Evolutionary conservation across 2,329 filamentous ascomycete species (phyloP), one percentile per base, ranked within the genome.

Genomic region (Boeremia exigua): DNA sequence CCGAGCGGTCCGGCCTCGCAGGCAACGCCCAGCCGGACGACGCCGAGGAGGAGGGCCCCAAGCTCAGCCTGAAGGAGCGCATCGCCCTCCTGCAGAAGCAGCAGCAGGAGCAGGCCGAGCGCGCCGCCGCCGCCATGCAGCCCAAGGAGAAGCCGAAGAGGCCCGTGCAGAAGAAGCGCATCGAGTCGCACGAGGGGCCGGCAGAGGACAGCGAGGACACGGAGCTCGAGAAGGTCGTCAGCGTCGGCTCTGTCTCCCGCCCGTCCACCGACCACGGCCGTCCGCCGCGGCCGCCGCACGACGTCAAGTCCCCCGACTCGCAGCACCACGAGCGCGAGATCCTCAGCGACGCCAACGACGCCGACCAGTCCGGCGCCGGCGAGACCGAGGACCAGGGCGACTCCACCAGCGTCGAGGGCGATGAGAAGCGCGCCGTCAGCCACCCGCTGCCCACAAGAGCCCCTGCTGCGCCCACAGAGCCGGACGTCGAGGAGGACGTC

Each of bases 1-100:
- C 89, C 6, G 88, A 90, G 66, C 86, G 80, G 61, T 87, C 87
- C n/a, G 88, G 88, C 0, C 78, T 91, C 32, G 77, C 81, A 30
- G 72, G 62, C 33, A 53, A 53, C 12, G 43, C 68, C 48, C 62
- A 72, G 32, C 77, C 15, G 76, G 81, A 79, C 46, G 77, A 81
- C 4, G 83, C 81, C 37, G 86, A 82, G 14, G 85, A 80, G 4
- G 91, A 95, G 51, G 91, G 96, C 38, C 93, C 94, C 1, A 97
- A 98, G 77, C 90, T 92, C 52, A 97, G 91, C 65, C 76, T 99
- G 59, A 99, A 98, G 77, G 95, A 99, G 75, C 86, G 95, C 59
- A 97, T 99, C 78, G 95, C 95, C 27, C 80, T 96, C 48, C 81
- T 99, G 14, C 95, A 99, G 75, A 94, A 91, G 72, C 92, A 98